Evolutionary conservation across 2,329 filamentous ascomycete species (phyloP), one percentile per base, ranked within the genome.

Genomic region (Polytolypa hystricis): DNA sequence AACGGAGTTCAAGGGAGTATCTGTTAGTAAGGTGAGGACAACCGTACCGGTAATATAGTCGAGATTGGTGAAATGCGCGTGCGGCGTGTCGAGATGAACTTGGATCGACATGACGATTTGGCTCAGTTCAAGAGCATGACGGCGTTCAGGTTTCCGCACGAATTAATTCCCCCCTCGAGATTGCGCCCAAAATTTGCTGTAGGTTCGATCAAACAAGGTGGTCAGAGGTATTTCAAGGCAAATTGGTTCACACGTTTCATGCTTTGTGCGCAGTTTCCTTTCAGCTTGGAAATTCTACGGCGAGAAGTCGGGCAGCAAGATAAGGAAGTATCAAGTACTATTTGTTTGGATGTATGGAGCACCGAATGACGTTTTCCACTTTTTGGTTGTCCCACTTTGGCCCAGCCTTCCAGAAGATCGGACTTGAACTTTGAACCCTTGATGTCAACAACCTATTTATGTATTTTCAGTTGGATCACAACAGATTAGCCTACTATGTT

Each of bases 41-140:
- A 67, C 63, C 29, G 52, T 64, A 19, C 66, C 66, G 2, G 58
- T 57, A 17, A 69, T 53, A 35, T 58, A 59, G 45, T 69, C 66
- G 33, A 69, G 57, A 39, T 69, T 69, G 35, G 66, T 69, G 44
- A 65, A 68, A 48, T 61, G 58, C 19, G 54, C 52, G 41, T 62
- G 56, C 14, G 54, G 56, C 31, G 56, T 55, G 43, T 67, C 61
- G 40, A 69, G 54, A 37, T 62, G 48, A 42, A 69, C 58, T 30
- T 51, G 55, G 43, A 64, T 63, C 38, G 65, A 61, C 65, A 69
- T 69, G 45, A 47, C 50, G 33, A 35, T 10, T 19, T 25, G 21
- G 7, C 21, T 25, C n/a, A 25, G 21, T 25, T 7, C 7, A 25
- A 7, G 21, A 25, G 21, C 21, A 25, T 7, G 7, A 25, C n/a